phyloP scores from a whole-genome alignment of 495 filamentous ascomycete species.

The Aspergillus kassunensis region DNA sequence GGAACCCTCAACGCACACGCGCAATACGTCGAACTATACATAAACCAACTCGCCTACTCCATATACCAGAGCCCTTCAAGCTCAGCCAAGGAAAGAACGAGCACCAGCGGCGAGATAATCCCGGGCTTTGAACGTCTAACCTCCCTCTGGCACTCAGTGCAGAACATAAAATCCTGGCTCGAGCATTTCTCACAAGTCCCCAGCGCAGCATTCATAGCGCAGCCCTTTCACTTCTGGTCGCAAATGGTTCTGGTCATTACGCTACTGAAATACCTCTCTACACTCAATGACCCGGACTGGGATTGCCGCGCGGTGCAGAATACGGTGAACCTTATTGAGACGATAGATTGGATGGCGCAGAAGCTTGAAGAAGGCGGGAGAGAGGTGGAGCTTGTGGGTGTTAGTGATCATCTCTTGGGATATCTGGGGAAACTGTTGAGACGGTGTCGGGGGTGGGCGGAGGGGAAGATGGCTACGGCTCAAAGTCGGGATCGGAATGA shows the following conservation, averaged over 20 bases:
- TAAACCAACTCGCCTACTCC: conserved; percentile 28
- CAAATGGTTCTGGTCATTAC: conserved; percentile 33
- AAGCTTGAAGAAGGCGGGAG: conserved; percentile 21
- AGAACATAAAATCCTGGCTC: conserved; percentile 32
- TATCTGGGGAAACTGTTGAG: conserved; percentile 25
- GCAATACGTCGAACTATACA: conserved; percentile 37
- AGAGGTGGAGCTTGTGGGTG: conserved; percentile 13
- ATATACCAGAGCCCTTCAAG: conserved; percentile 14
- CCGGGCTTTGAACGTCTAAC: conserved; percentile 31
- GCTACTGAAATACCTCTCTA: conserved; percentile 36
- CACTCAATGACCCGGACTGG: conserved; percentile 38
- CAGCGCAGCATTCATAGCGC: conserved; percentile 14
- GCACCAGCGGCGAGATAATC: not conserved
- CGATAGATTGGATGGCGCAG: conserved; percentile 27
- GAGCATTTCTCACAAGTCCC: conserved; percentile 31
- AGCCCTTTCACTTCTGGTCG: conserved; percentile 35
- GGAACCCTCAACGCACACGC: conserved; percentile 28
- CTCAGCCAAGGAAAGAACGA: not conserved
- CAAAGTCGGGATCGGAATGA: not conserved
- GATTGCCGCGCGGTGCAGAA: conserved; percentile 33
- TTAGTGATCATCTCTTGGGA: conserved; percentile 25
- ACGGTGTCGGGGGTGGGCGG: conserved; percentile 23
- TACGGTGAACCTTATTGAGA: conserved; percentile 25
- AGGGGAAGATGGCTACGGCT: conserved; percentile 12
- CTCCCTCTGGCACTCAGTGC: conserved; percentile 31